A percentile compares a stretch with the other conserved stretches of the same genome.
Evolutionary conservation across 192 early-diverging fungal species (phyloP).

Genomic region (Phycomyces nitens): DNA sequence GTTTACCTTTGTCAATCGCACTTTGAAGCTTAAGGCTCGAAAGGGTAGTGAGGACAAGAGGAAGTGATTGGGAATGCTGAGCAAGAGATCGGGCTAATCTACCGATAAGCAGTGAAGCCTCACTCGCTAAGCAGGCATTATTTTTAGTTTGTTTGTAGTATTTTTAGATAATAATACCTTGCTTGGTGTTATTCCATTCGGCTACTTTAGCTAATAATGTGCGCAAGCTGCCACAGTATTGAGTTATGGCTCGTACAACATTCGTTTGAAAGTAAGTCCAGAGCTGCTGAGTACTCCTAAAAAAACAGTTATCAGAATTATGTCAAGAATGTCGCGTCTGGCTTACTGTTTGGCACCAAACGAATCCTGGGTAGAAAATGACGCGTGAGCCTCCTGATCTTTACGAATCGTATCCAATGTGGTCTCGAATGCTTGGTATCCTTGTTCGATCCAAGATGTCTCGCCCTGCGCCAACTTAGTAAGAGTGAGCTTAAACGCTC

Average conservation of each 20-base stretch:
- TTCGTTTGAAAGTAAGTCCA: conserved; percentile 6
- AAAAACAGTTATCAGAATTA: background rate
- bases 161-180: too few relatives aligned
- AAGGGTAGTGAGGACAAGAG: background rate
- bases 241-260: background rate
- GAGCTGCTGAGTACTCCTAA: conserved; percentile 9
- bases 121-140: background rate
- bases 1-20: conserved; percentile 25
- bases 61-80: conserved; percentile 20
- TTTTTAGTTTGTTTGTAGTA: background rate
- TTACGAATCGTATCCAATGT: background rate
- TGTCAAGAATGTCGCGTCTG: background rate
- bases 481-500: conserved; percentile 22
- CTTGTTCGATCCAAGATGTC: conserved; percentile 7
- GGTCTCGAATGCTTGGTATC: conserved; percentile 22
- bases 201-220: conserved; percentile 4
- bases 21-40: conserved; percentile 15
- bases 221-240: background rate
- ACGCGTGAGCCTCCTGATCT: conserved; percentile 14
- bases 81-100: conserved; percentile 26
- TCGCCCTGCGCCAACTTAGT: conserved; percentile 3
- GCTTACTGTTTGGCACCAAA: conserved; percentile 11
- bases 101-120: conserved; percentile 7
- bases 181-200: conserved; percentile 1
- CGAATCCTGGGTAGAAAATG: background rate